These are phyloP conservation scores for Sicyos edulis DNA, from an alignment of 306 rosid genomes.

Conservation along the genomic window DNA sequence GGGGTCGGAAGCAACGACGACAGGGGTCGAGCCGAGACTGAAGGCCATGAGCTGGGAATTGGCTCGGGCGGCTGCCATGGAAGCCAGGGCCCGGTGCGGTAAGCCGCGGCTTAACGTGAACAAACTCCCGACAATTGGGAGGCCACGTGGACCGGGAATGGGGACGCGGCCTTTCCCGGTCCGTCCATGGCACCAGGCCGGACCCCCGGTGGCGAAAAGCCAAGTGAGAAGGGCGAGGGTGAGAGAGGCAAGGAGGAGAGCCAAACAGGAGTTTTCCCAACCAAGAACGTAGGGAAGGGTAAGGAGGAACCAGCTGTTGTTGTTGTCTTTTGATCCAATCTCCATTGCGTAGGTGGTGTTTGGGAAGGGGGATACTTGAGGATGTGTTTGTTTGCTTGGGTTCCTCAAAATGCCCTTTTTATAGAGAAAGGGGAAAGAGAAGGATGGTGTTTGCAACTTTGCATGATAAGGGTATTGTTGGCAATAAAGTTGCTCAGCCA, in stretches of 20 bases:
- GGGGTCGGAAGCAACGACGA: slow-evolving; percentile 43
- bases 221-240: slow-evolving; percentile 28
- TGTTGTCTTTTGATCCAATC: slow-evolving; percentile 15
- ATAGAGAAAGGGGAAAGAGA: slow-evolving; percentile 1
- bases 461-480: too few species aligned
- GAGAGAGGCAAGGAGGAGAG: slow-evolving; percentile 26
- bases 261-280: slow-evolving; percentile 13
- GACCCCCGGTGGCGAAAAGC: slow-evolving; percentile 31
- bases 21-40: slow-evolving; percentile 47
- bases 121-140: slow-evolving; percentile 2
- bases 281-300: slow-evolving; percentile 38
- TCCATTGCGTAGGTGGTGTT: neutral
- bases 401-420: neutral
- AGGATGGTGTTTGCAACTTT: too few species aligned
- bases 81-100: slow-evolving; percentile 44
- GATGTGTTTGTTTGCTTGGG: neutral
- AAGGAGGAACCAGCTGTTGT: slow-evolving; percentile 35
- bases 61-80: slow-evolving; percentile 29
- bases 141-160: neutral
- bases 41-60: slow-evolving; percentile 43
- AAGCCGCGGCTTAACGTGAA: slow-evolving; percentile 22
- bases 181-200: too few species aligned
- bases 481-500: neutral
- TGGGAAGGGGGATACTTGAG: too few species aligned
- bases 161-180: too few species aligned